phyloP scores from a whole-genome alignment of 441 rosid species.

The Pelargonium citronellum region DNA sequence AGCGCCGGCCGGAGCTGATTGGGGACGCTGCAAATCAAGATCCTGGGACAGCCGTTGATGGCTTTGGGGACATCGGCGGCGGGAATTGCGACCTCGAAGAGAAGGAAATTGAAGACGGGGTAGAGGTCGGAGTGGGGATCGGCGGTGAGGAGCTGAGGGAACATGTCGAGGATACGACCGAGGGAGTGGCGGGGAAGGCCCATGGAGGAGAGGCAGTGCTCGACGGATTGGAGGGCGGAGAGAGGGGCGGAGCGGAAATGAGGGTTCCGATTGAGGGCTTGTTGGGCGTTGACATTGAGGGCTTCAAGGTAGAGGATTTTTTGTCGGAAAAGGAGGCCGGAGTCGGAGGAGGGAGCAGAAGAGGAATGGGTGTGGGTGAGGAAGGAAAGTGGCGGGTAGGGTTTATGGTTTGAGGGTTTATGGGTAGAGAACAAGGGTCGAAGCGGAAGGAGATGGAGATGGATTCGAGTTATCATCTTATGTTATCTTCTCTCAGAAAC shows the following conservation, averaged over 20 bases:
- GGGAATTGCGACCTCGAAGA: background rate
- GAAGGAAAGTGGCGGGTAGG: constrained; percentile 7
- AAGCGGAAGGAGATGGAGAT: no score
- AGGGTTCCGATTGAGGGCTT: constrained; percentile 34
- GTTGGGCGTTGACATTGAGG: constrained; percentile 56
- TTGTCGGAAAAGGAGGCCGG: constrained; percentile 17
- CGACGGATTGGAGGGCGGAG: background rate
- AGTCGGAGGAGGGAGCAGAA: constrained; percentile 37
- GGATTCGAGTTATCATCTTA: no score
- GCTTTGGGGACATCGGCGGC: background rate
- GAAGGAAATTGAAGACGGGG: background rate
- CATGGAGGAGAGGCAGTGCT: background rate
- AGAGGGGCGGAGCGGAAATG: constrained; percentile 4
- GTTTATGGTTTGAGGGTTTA: constrained; percentile 26
- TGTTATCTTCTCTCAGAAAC: no score
- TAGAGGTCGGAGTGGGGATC: background rate
- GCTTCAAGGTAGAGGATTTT: background rate
- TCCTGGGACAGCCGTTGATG: background rate
- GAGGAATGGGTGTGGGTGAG: background rate
- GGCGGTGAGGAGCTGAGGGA: constrained; percentile 4
- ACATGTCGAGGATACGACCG: constrained; percentile 1
- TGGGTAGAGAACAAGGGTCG: no score
- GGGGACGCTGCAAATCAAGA: no score
- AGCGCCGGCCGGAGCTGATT: no score
- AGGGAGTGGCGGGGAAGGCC: background rate